phyloP scores from a whole-genome alignment of 768 basidiomycete species.

The Phaeotremella skinneri region DNA sequence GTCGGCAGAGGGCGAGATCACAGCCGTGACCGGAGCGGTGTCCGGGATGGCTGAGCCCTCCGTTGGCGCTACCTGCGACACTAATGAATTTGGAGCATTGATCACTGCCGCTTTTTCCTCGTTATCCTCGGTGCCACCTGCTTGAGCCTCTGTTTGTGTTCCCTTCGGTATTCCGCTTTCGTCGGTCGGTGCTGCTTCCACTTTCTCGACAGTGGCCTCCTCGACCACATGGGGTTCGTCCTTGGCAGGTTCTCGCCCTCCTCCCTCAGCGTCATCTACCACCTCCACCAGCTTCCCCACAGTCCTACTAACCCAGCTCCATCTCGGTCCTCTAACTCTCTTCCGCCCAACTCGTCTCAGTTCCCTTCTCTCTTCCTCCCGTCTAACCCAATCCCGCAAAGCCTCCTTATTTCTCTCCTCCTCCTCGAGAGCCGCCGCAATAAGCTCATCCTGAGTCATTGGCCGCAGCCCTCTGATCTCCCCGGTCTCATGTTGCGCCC shows the following conservation, averaged over 20 bases:
- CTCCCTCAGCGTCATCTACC: slow-evolving; percentile 14
- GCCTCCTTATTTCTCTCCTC: slow-evolving; percentile 48
- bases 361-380: slow-evolving; percentile 46
- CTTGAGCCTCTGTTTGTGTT: too few relatives aligned
- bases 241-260: too few relatives aligned
- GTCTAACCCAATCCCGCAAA: slow-evolving; percentile 43
- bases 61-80: too few relatives aligned
- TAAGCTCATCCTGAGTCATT: slow-evolving; percentile 48
- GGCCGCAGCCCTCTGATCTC: slow-evolving; percentile 26
- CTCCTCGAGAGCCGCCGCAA: slow-evolving; percentile 45
- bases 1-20: too few relatives aligned
- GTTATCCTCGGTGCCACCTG: too few relatives aligned
- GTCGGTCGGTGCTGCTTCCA: too few relatives aligned
- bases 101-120: too few relatives aligned
- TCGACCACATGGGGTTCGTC: background rate
- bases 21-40: too few relatives aligned
- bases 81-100: too few relatives aligned
- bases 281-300: slow-evolving; percentile 33
- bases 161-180: too few relatives aligned
- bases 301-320: slow-evolving; percentile 49
- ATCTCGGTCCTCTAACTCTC: slow-evolving; percentile 45
- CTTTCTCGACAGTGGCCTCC: too few relatives aligned
- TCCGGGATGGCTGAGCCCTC: too few relatives aligned
- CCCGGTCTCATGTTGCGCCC: slow-evolving; percentile 36
- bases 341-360: slow-evolving; percentile 42